These are phyloP conservation scores for Wickerhamomyces canadensis DNA, from an alignment of 805 yeast species.

Conservation along the genomic window DNA sequence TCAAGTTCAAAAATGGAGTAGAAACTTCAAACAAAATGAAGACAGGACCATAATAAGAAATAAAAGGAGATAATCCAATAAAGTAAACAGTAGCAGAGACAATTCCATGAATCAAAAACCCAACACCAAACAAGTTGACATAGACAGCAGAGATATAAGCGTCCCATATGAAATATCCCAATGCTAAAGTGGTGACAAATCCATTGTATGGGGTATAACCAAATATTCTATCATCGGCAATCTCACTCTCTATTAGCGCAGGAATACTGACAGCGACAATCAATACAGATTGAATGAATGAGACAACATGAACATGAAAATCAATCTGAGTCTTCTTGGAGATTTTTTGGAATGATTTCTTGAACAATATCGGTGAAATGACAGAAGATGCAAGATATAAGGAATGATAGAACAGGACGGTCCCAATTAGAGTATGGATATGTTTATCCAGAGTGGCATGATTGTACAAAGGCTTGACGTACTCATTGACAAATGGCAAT, in stretches of 20 bases:
- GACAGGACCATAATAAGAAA: conserved; percentile 65
- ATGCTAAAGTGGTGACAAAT: conserved; percentile 55
- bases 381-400: conserved; percentile 21
- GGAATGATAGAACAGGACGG: conserved; percentile 24
- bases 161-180: conserved; percentile 89
- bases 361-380: conserved; percentile 19
- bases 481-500: conserved; percentile 26
- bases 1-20: conserved; percentile 80
- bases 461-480: conserved; percentile 19
- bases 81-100: conserved; percentile 67
- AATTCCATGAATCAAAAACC: conserved; percentile 71
- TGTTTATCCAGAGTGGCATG: conserved; percentile 22
- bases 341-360: conserved; percentile 16
- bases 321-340: conserved; percentile 49
- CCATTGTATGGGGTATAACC: conserved; percentile 70
- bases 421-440: conserved; percentile 28
- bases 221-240: conserved; percentile 43
- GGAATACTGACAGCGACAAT: conserved; percentile 57
- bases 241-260: conserved; percentile 49
- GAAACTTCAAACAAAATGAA: conserved; percentile 76
- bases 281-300: conserved; percentile 73
- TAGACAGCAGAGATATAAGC: conserved; percentile 51
- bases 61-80: conserved; percentile 58
- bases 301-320: conserved; percentile 82
- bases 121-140: conserved; percentile 58